Conservation (phyloP, 495 filamentous ascomycete species). For the Penicillium lagena region DNA sequence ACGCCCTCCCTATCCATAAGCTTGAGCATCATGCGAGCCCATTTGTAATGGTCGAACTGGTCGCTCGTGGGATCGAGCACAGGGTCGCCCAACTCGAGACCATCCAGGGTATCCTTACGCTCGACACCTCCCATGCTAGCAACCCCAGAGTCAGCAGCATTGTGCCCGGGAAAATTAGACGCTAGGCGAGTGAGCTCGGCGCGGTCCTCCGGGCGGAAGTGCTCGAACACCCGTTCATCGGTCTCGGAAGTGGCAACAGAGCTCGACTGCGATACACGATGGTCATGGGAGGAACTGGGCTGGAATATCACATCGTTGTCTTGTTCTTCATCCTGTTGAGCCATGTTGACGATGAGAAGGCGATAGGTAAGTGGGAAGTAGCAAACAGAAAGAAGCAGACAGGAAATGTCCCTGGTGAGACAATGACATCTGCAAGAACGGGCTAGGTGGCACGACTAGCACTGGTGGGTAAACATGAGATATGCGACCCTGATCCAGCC, state of each 20-base stretch:
- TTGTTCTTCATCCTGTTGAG: conserved; percentile 8
- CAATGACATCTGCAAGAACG: background rate
- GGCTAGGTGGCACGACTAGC: too few species aligned
- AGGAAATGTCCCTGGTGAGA: background rate
- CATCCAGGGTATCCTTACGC: conserved; percentile 38
- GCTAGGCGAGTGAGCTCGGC: conserved; percentile 32
- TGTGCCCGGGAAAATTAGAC: conserved; percentile 29
- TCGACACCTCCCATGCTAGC: conserved; percentile 20
- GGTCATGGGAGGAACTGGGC: conserved; percentile 10
- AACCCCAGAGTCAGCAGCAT: conserved; percentile 12
- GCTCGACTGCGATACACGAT: conserved; percentile 6
- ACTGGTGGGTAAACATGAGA: background rate
- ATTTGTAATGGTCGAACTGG: conserved; percentile 53
- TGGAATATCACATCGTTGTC: conserved; percentile 1
- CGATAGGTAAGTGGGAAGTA: too few species aligned
- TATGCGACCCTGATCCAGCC: background rate
- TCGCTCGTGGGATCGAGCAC: conserved; percentile 48
- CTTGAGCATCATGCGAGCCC: conserved; percentile 44
- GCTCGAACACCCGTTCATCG: conserved; percentile 23
- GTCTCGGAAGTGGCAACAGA: conserved; percentile 11
- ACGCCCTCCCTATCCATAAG: conserved; percentile 38
- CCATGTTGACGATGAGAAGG: conserved; percentile 6
- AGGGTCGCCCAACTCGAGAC: conserved; percentile 38
- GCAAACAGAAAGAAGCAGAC: too few species aligned
- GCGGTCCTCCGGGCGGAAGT: conserved; percentile 27